Evolutionary conservation across 495 filamentous ascomycete species (phyloP).

Genomic region (Penicillium bovifimosum): DNA sequence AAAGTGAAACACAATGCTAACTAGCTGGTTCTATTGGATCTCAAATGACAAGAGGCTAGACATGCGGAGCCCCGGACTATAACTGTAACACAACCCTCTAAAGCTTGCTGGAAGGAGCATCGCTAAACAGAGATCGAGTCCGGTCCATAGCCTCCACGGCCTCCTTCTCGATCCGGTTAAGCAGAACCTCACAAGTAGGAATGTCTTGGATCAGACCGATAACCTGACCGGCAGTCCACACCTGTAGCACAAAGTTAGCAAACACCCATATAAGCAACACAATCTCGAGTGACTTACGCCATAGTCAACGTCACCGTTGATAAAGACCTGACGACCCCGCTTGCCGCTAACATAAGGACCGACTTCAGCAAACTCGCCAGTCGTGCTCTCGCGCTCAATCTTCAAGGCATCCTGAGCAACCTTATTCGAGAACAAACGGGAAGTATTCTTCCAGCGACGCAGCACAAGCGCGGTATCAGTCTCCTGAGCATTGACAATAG

Average conservation of each 20-base stretch:
- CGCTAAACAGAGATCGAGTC: constrained; percentile 33
- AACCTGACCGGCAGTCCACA: constrained; percentile 68
- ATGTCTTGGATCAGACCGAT: constrained; percentile 67
- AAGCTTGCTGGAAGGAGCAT: constrained; percentile 36
- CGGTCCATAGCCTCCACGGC: constrained; percentile 49
- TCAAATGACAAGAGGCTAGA: constrained; percentile 5
- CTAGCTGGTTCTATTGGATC: constrained; percentile 5
- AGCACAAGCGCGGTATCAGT: constrained; percentile 86
- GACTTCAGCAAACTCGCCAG: constrained; percentile 87
- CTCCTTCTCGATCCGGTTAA: constrained; percentile 58
- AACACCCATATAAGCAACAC: background rate
- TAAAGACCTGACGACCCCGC: constrained; percentile 83
- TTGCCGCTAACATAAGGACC: constrained; percentile 87
- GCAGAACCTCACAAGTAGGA: constrained; percentile 54
- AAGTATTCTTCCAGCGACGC: constrained; percentile 89
- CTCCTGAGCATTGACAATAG: constrained; percentile 84
- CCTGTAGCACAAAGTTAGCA: constrained; percentile 33
- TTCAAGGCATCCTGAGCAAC: constrained; percentile 72
- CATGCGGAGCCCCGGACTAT: background rate
- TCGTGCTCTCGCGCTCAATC: constrained; percentile 77
- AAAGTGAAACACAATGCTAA: background rate
- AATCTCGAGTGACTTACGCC: constrained; percentile 56
- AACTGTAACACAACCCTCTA: constrained; percentile 9
- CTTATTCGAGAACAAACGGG: constrained; percentile 82
- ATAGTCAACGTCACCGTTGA: constrained; percentile 85